Evolutionary conservation across 495 filamentous ascomycete species (phyloP).

Genomic region (Evansstolkia leycettana): DNA sequence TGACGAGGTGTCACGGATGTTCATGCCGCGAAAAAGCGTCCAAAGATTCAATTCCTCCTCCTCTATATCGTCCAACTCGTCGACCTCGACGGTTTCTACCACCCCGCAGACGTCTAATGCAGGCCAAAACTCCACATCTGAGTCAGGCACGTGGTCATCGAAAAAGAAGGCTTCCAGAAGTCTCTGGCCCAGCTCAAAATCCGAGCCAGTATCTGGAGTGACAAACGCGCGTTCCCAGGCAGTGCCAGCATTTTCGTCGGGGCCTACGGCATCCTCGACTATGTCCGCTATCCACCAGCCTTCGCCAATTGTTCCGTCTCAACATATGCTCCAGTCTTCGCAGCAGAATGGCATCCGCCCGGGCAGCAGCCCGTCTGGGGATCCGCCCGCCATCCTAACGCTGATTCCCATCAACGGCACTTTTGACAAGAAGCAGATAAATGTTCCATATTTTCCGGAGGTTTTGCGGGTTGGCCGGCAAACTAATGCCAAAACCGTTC

Average conservation of each 20-base stretch:
- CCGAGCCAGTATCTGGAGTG: conserved; percentile 52
- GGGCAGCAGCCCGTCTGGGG: conserved; percentile 38
- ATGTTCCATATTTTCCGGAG: conserved; percentile 78
- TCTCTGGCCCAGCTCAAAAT: conserved; percentile 61
- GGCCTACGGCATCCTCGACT: conserved; percentile 51
- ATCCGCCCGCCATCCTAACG: conserved; percentile 62
- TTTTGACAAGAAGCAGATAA: conserved; percentile 93
- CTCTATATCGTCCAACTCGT: conserved; percentile 56
- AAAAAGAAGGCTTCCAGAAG: conserved; percentile 58
- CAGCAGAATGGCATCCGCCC: conserved; percentile 55
- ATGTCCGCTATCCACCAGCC: conserved; percentile 69
- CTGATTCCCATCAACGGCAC: conserved; percentile 83
- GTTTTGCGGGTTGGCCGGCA: conserved; percentile 87
- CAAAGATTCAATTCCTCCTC: conserved; percentile 84
- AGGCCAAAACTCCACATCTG: conserved; percentile 25
- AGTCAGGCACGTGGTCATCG: conserved; percentile 40
- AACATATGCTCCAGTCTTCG: conserved; percentile 46
- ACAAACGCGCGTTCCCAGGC: conserved; percentile 50
- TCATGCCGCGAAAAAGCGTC: conserved; percentile 72
- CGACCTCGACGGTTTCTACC: conserved; percentile 30
- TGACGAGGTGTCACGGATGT: conserved; percentile 80
- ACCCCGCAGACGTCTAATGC: conserved; percentile 38
- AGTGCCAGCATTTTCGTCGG: conserved; percentile 50
- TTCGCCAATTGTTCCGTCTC: conserved; percentile 58
- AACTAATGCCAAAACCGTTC: conserved; percentile 91